Base-by-base conservation (phyloP, 225 moss, liverwort and hornwort species). In the Physcomitrium patens region DNA sequence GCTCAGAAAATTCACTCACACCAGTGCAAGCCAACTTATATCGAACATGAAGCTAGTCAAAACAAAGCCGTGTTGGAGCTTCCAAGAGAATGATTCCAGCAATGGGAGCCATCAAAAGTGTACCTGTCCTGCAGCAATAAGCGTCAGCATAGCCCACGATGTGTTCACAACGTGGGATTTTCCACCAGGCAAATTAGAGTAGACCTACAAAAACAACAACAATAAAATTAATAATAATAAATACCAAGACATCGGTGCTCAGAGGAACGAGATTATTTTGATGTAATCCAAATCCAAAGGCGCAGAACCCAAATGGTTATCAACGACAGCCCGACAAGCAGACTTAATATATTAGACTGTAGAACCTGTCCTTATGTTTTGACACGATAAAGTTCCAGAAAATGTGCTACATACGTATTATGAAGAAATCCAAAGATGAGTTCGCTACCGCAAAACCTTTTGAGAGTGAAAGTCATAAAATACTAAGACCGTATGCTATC, bases 81-180 rank as follows among this genome's bases (percentile, higher is more conserved):
- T 31, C 24, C 9, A 41, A 75, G 12, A 19, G 61, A 71, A 37
- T 23, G 60, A 53, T 60, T 64, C 58, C 51, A 26, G 52, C 52
- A 75, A 22, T 60, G 31, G 11, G 11, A 61, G 63, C 68, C 69
- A 43, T 1, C 49, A 71, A 53, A 8, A 28, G 49, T 48, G 23
- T 77, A 97, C 97, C 97, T 99, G 97, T 70, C 82, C 79, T 12
- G 91, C 86, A 84, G 90, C 93, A 71, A 99, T 82, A 60, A 99
- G 86, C 70, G 87, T 72, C 49, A 93, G 76, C 67, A 99, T 75
- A 46, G 89, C 95, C 97, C 97, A 99, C 67, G 97, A 86, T 48
- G 97, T 99, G 63, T 94, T 85, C 78, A 86, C 89, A 67, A 91
- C 3, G 69, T 99, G 97, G 0, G 87, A 73, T 72, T 69, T 89